Conservation (phyloP, 495 filamentous ascomycete genomes). For the Annulohypoxylon stygium region DNA sequence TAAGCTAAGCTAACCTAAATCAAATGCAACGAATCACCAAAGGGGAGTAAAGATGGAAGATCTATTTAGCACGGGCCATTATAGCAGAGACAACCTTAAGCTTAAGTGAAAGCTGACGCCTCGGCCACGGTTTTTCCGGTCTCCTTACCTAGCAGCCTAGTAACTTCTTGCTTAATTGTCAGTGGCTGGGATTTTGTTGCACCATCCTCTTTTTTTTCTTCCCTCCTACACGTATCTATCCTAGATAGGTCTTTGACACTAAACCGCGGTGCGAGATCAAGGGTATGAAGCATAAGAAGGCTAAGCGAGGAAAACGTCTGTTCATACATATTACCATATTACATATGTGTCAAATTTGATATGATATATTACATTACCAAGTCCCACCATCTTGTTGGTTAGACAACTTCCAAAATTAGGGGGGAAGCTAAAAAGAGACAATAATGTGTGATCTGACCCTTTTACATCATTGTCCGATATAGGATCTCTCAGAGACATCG, state of each 20-base stretch:
- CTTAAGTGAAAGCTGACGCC: conserved; percentile 1
- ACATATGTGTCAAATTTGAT: conserved; percentile 5
- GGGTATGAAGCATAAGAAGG: conserved; percentile 37
- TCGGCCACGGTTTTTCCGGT: conserved; percentile 35
- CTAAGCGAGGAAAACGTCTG: conserved; percentile 24
- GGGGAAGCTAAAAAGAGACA: not conserved
- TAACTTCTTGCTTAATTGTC: conserved; percentile 23
- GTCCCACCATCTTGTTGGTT: not conserved
- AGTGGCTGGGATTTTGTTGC: conserved; percentile 29
- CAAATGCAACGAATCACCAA: conserved; percentile 23
- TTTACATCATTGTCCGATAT: not conserved
- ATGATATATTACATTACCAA: conserved; percentile 33
- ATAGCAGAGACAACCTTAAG: conserved; percentile 24
- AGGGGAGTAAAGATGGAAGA: conserved; percentile 12
- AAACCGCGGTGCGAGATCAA: conserved; percentile 17
- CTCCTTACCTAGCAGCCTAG: not conserved
- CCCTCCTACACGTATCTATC: conserved; percentile 1
- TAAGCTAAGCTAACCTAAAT: conserved; percentile 25
- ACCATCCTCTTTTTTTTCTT: conserved; percentile 10
- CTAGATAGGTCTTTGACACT: conserved; percentile 23
- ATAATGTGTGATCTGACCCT: not conserved
- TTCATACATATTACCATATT: conserved; percentile 6
- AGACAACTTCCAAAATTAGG: not conserved
- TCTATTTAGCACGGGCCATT: conserved; percentile 36
- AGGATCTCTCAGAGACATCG: not conserved